phyloP scores from a whole-genome alignment of 352 stramenopile species.

The Phytopythium cucurbitacearum region DNA sequence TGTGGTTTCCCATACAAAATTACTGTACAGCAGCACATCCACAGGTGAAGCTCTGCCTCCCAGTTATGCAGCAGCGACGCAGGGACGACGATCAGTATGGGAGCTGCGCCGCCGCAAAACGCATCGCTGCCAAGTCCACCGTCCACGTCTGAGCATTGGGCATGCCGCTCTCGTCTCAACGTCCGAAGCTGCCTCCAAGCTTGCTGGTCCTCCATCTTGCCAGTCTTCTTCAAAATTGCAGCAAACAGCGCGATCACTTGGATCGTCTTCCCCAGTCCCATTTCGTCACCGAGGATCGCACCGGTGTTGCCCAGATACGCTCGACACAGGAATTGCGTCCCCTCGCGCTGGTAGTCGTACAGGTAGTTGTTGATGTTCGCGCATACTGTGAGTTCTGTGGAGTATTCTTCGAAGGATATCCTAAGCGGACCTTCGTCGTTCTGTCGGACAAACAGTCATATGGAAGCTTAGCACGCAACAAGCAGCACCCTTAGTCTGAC shows the following conservation, averaged over 20 bases:
- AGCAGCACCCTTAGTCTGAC: background rate
- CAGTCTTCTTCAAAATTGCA: slow-evolving; percentile 88
- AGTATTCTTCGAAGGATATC: slow-evolving; percentile 13
- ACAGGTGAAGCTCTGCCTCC: slow-evolving; percentile 98
- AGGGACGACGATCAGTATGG: slow-evolving; percentile 97
- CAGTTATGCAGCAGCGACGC: slow-evolving; percentile 98
- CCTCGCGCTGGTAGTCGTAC: slow-evolving; percentile 72
- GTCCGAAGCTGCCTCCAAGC: slow-evolving; percentile 93
- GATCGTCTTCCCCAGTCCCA: slow-evolving; percentile 94
- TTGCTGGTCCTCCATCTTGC: slow-evolving; percentile 93
- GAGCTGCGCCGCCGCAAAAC: slow-evolving; percentile 49
- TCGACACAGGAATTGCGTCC: slow-evolving; percentile 58
- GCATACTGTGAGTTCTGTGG: slow-evolving; percentile 40
- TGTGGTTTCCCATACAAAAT: slow-evolving; percentile 57
- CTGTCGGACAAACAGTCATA: slow-evolving; percentile 8
- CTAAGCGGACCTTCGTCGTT: slow-evolving; percentile 32
- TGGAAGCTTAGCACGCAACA: background rate
- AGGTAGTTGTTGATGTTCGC: slow-evolving; percentile 71
- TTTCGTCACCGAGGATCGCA: slow-evolving; percentile 98
- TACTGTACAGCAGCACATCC: slow-evolving; percentile 68
- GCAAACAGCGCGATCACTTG: slow-evolving; percentile 93
- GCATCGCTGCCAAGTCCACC: slow-evolving; percentile 32
- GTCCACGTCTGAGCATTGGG: slow-evolving; percentile 30
- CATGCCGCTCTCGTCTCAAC: slow-evolving; percentile 77
- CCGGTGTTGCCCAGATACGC: slow-evolving; percentile 46